Evolutionary conservation across 495 filamentous ascomycete species (phyloP), one percentile per base, ranked within the genome.

Genomic region (Aspergillus diversus): DNA sequence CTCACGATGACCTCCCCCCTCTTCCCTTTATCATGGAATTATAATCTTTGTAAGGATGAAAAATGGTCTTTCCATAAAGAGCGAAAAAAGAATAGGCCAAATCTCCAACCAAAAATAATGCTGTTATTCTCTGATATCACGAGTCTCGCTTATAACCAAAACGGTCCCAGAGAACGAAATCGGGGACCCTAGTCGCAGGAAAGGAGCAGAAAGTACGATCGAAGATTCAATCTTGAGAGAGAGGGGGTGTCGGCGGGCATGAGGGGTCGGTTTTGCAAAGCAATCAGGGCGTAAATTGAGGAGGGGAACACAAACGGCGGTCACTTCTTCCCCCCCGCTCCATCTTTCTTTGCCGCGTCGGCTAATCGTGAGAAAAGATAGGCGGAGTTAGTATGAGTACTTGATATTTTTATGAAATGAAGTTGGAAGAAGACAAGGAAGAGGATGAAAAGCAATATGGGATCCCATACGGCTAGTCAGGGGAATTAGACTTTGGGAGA

Each of bases 291-390:
- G 47, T 9, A 50, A 50, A 17, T 31, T 31, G n/a, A 9, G 6
- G 16, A 31, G 47, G 47, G 16, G 47, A 50, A 50, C 7, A 50
- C 9, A 50, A 17, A 17, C 33, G 6, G 49, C 33, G 15, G 48
- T 53, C 32, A 57, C 33, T 67, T 63, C 7, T 63, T 64, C 9
- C 16, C 15, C 9, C 11, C 68, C 27, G 63, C 67, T 15, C 69
- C 67, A 7, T 39, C 33, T 59, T 64, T 69, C 59, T 73, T 73
- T 55, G 74, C 21, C 1, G 21, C 73, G 33, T 77, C 70, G 61
- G 75, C 75, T 77, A 56, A 51, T 43, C 12, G 43, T 3, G 32
- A 35, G 35, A 11, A 43, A 43, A 43, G n/a, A 12, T 15, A 43
- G 12, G 12, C 7, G 21, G 21, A 43, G 39, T 43, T 43, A 43